Percentiles rank a stretch among this genome's conserved stretches.
phyloP scores from a whole-genome alignment of 1,284 basidiomycete species.

The Moniliella sp. region DNA sequence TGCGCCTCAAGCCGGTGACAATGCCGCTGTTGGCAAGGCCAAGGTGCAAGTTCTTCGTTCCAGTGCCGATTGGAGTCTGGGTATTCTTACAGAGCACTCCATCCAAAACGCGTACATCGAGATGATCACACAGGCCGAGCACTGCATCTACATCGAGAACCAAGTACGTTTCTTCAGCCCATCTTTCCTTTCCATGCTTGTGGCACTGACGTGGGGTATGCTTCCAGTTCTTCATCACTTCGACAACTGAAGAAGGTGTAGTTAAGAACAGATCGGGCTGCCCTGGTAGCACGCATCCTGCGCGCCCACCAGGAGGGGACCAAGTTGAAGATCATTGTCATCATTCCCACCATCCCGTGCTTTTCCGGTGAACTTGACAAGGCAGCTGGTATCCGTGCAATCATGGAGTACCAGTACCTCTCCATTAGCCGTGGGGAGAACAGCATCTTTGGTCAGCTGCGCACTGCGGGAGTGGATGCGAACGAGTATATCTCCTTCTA shows the following conservation, averaged over 20 bases:
- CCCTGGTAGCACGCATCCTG: constrained; percentile 59
- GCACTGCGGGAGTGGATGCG: constrained; percentile 60
- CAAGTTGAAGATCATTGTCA: constrained; percentile 46
- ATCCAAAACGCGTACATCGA: constrained; percentile 44
- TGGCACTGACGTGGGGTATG: too few relatives aligned
- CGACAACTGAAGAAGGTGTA: constrained; percentile 1
- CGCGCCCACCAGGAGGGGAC: constrained; percentile 45
- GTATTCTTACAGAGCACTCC: constrained; percentile 44
- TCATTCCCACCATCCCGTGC: constrained; percentile 46
- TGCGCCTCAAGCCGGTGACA: constrained; percentile 2
- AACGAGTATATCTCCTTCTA: constrained; percentile 54
- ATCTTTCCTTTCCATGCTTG: too few relatives aligned
- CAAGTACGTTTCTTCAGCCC: too few relatives aligned
- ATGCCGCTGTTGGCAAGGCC: constrained; percentile 10
- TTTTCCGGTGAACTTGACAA: constrained; percentile 6
- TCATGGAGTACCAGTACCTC: constrained; percentile 47
- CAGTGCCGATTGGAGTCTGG: constrained; percentile 74
- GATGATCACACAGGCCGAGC: constrained; percentile 58
- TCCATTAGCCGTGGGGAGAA: constrained; percentile 67
- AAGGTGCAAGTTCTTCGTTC: constrained; percentile 58
- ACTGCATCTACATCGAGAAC: constrained; percentile 52
- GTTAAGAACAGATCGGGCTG: constrained; percentile 49
- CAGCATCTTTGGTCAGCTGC: constrained; percentile 47
- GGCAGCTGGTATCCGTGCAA: constrained; percentile 42
- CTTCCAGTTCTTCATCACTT: constrained; percentile 8